Base-by-base conservation (phyloP, 2,329 filamentous ascomycete genomes). In the Apiospora pterosperma region DNA sequence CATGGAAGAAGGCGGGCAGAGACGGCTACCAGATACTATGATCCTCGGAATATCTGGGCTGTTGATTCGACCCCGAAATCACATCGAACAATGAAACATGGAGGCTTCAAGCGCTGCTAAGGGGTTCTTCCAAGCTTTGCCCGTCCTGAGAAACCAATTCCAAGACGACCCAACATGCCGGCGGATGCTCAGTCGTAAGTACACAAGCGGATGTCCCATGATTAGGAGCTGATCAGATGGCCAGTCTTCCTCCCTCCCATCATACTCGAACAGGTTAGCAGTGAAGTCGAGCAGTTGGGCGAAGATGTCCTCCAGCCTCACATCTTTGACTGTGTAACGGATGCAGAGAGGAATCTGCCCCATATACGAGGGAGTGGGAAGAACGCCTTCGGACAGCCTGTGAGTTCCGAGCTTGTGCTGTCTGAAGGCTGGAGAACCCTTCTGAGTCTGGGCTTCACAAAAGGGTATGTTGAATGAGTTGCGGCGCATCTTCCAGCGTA, bases 351-450 rank as follows among this genome's bases (percentile, higher is more conserved):
- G 48, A 88, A 90, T 67, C 83, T 85, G 55, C 89, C 89, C 0
- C 86, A 87, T 36, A 75, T 92, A 8, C 79, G 78, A 59, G 83
- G 83, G 4, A 82, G 82, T 48, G 84, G 86, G 1, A 80, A 86
- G 12, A 85, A 89, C 70, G 84, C 85, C 0, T 91, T 91, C 73
- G 89, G 90, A 1, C 80, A 81, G 61, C 84, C 84, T 11, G 64
- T 67, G 61, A 83, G 78, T 7, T 84, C 85, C 59, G 82, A 87
- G 38, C 77, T 92, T 1, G 80, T 90, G 39, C 89, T 89, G 0
- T 83, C 84, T 0, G 84, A 89, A 67, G 90, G 91, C 34, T 93
- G 90, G 90, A 80, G 82, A 42, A 79, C 81, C 44, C 78, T 91
- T 2, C 87, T 89, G 68, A 79, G 82, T 1, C 85, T 88, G 68